phyloP scores from a whole-genome alignment of 2,329 filamentous ascomycete genomes.

The Cladophialophora exuberans region DNA sequence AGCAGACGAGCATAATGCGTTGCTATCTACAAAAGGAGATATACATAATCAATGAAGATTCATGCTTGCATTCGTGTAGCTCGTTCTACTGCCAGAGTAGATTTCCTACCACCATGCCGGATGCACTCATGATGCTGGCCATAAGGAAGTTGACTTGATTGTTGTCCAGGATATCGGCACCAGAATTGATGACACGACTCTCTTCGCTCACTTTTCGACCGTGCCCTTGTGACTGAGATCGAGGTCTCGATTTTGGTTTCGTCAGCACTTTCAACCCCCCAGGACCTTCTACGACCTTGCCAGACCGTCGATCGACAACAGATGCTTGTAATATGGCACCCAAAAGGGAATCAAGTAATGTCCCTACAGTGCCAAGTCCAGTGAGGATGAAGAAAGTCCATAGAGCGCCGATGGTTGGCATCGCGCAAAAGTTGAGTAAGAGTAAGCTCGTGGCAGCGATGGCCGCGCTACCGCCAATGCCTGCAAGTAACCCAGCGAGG shows the following conservation, averaged over 20 bases:
- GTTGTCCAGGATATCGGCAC: slow-evolving; percentile 80
- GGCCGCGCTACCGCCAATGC: slow-evolving; percentile 70
- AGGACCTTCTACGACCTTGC: slow-evolving; percentile 86
- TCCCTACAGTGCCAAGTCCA: slow-evolving; percentile 75
- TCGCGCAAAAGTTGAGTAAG: slow-evolving; percentile 57
- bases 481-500: slow-evolving; percentile 70
- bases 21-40: no score
- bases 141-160: slow-evolving; percentile 95
- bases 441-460: slow-evolving; percentile 70
- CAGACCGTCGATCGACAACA: slow-evolving; percentile 79
- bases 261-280: slow-evolving; percentile 64
- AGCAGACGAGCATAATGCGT: no score
- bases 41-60: background rate
- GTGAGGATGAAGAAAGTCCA: slow-evolving; percentile 60
- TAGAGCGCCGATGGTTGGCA: slow-evolving; percentile 40
- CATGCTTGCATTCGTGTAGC: background rate
- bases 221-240: background rate
- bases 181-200: slow-evolving; percentile 68
- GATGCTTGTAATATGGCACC: slow-evolving; percentile 84
- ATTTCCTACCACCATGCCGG: slow-evolving; percentile 66
- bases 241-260: slow-evolving; percentile 19
- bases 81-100: slow-evolving; percentile 14
- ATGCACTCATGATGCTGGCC: slow-evolving; percentile 78
- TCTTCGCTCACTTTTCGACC: slow-evolving; percentile 19
- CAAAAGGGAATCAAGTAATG: slow-evolving; percentile 82